phyloP scores from a whole-genome alignment of 1,284 basidiomycete genomes.

The Leccinum fuscescens region DNA sequence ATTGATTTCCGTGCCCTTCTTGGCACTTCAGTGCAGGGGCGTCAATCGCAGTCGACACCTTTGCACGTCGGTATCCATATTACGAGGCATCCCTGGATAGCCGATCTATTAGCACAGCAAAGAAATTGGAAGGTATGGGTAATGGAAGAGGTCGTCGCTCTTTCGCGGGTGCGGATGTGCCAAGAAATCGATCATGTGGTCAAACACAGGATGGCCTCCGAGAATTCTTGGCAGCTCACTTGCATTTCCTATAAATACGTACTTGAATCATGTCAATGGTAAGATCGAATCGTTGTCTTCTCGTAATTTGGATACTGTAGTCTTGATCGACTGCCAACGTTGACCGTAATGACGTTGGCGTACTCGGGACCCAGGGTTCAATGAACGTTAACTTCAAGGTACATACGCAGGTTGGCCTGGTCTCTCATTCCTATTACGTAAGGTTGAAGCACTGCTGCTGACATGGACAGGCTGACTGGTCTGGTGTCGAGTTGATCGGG shows the following conservation, averaged over 20 bases:
- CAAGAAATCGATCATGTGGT: slow-evolving; percentile 42
- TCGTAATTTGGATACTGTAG: neutral
- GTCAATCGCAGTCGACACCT: neutral
- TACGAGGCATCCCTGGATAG: neutral
- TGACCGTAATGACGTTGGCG: slow-evolving; percentile 26
- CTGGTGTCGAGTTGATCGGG: slow-evolving; percentile 45
- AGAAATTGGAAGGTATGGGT: slow-evolving; percentile 44
- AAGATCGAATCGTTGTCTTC: slow-evolving; percentile 3
- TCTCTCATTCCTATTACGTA: neutral
- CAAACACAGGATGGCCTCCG: slow-evolving; percentile 44
- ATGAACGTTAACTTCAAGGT: neutral
- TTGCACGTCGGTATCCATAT: neutral
- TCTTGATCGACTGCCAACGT: slow-evolving; percentile 13
- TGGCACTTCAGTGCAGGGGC: neutral
- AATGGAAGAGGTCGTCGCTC: slow-evolving; percentile 37
- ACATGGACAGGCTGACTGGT: slow-evolving; percentile 37
- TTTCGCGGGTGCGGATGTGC: slow-evolving; percentile 31
- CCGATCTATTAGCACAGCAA: slow-evolving; percentile 27
- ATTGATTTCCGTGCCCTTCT: neutral
- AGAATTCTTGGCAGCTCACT: slow-evolving; percentile 18
- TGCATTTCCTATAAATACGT: neutral
- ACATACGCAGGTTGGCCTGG: neutral
- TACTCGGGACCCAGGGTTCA: slow-evolving; percentile 26
- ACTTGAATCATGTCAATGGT: neutral
- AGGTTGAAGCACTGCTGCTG: neutral